Evolutionary conservation across 441 rosid species (phyloP).

Genomic region (Geranium incanum): DNA sequence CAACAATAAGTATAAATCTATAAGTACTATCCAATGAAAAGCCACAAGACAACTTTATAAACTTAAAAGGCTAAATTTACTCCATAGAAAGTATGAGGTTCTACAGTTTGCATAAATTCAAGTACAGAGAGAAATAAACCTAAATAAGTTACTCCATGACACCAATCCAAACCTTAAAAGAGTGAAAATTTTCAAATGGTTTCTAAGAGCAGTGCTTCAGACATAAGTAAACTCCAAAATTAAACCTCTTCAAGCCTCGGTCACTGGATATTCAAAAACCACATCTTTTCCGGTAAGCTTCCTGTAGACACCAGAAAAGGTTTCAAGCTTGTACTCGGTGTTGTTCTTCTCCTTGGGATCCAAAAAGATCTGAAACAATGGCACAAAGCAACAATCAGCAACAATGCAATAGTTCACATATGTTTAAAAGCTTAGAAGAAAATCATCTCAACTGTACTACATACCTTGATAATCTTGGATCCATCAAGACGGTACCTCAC

Average conservation of each 20-base stretch:
- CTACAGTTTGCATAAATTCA: not conserved
- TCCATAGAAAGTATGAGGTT: conserved; percentile 1
- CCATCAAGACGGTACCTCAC: conserved; percentile 70
- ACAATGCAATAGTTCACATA: not conserved
- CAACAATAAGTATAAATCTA: too few species aligned
- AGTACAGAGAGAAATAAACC: not conserved
- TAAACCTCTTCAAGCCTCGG: conserved; percentile 36
- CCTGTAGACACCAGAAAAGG: conserved; percentile 60
- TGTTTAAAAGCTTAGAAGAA: not conserved
- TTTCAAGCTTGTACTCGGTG: conserved; percentile 63
- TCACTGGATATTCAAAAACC: conserved; percentile 56
- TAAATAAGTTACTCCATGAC: not conserved
- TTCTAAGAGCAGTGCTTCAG: not conserved
- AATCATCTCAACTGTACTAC: not conserved
- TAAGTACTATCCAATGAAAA: too few species aligned
- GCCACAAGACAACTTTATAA: too few species aligned
- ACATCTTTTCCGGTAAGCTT: conserved; percentile 79
- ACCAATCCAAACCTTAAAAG: conserved; percentile 1
- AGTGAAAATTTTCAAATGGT: not conserved
- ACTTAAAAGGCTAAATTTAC: not conserved
- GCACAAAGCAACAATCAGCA: not conserved
- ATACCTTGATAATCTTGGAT: conserved; percentile 66
- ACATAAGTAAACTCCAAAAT: not conserved
- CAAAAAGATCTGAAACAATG: conserved; percentile 46
- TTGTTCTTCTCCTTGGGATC: conserved; percentile 71